A percentile compares a stretch with the other conserved stretches of the same genome.
These are phyloP conservation scores for Chaetomium fimeti DNA, from an alignment of 495 filamentous ascomycete species.

Conservation along the genomic window DNA sequence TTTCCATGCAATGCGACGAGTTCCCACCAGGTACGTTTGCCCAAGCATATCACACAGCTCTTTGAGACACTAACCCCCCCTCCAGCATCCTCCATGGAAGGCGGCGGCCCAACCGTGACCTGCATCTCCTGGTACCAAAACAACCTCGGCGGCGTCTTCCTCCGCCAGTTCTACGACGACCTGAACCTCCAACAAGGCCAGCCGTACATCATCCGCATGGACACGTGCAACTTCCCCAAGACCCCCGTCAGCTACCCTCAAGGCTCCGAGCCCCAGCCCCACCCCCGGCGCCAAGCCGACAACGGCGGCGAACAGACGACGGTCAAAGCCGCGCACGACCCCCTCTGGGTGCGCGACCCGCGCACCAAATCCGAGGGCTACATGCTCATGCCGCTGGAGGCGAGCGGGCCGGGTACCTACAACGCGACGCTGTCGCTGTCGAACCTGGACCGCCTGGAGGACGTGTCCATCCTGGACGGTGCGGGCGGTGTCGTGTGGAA, in stretches of 20 bases:
- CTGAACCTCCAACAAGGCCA: neutral
- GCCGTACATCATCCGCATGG: conserved; percentile 11
- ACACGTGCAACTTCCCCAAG: conserved; percentile 10
- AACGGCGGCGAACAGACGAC: neutral
- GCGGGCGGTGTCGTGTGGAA: conserved; percentile 4
- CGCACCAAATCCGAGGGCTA: conserved; percentile 1
- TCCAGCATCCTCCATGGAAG: conserved; percentile 13
- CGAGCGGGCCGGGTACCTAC: neutral
- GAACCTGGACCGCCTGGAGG: neutral
- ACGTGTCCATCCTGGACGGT: neutral
- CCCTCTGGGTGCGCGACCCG: conserved; percentile 10
- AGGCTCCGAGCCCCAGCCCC: conserved; percentile 3
- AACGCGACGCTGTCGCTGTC: conserved; percentile 4
- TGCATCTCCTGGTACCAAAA: conserved; percentile 16
- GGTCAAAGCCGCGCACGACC: neutral
- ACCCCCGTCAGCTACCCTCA: conserved; percentile 3
- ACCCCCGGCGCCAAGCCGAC: neutral
- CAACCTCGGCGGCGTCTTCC: conserved; percentile 12
- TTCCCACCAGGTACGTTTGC: conserved; percentile 6
- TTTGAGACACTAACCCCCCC: neutral
- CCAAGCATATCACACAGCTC: neutral
- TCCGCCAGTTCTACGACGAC: conserved; percentile 8
- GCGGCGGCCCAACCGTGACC: conserved; percentile 10
- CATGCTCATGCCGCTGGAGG: conserved; percentile 8
- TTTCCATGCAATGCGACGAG: conserved; percentile 15